Evolutionary conservation across 495 filamentous ascomycete genomes (phyloP).

Genomic region (Hypoxylon rickii): DNA sequence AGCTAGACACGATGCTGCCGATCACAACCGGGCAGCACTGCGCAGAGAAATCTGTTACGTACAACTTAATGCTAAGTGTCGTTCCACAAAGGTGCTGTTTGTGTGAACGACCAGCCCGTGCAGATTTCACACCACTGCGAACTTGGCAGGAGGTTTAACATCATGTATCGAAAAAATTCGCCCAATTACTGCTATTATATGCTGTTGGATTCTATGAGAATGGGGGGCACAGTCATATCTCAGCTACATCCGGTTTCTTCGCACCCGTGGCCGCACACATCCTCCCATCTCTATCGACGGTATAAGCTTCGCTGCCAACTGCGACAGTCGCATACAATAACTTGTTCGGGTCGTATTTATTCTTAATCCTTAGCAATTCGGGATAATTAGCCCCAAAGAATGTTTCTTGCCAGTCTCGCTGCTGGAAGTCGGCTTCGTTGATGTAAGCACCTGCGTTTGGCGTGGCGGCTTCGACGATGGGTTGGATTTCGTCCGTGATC

Average conservation of each 20-base stretch:
- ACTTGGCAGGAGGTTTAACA: no score
- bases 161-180: no score
- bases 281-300: constrained; percentile 8
- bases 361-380: constrained; percentile 36
- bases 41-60: no score
- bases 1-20: no score
- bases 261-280: constrained; percentile 25
- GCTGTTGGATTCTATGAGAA: no score
- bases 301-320: constrained; percentile 22
- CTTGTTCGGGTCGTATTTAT: constrained; percentile 36
- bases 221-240: background rate
- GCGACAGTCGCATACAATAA: constrained; percentile 17
- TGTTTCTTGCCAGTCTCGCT: constrained; percentile 43
- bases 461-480: constrained; percentile 43
- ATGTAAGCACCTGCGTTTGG: constrained; percentile 46
- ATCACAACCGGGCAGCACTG: no score
- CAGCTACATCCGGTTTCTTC: background rate
- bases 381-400: constrained; percentile 47
- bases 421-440: constrained; percentile 53
- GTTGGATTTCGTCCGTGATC: constrained; percentile 56
- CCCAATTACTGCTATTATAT: no score
- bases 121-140: no score
- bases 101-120: no score
- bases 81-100: no score
- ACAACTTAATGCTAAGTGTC: no score